Base-by-base conservation (phyloP, 345 rosid species). In the Eucalyptus shirleyi region DNA sequence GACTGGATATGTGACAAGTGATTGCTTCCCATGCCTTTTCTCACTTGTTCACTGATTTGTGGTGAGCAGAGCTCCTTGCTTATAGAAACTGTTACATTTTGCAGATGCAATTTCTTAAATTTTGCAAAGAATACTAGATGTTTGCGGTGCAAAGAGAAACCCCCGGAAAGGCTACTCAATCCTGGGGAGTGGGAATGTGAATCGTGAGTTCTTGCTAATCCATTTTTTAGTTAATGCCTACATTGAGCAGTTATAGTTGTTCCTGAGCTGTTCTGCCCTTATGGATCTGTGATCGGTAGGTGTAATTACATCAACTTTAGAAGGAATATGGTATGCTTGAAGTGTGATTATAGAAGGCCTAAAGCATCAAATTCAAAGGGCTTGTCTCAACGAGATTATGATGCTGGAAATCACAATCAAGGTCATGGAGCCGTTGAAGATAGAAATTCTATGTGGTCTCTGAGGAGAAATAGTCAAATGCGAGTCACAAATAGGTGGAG, bases 101-200 rank as follows among this genome's bases (percentile, higher is more conserved):
- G 26, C 96, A 96, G 99, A 80, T 96, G 99, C 95, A 96, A 94
- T 88, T 95, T 96, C 93, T 88, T 96, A 89, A 96, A 97, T 92
- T 97, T 96, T 89, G 94, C 98, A 18, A 96, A 93, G 94, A 97
- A 98, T 88, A 97, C 98, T 37, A 95, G 91, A 91, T 98, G 99
- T 90, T 91, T 94, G 87, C 94, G 89, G 88, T 98, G 99, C 93
- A 92, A 93, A 91, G 99, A 94, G 88, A 97, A 95, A 86, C 99
- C 99, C 90, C 93, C 95, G 40, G 93, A 91, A 90, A 94, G 99
- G 88, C 96, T 92, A 50, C 96, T 98, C 90, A 96, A 95, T 94
- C 98, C 98, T 3, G 99, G 99, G 90, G 99, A 98, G 87, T 98
- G 99, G 99, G 98, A 98, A 90, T 97, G 99, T 88, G 94, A 95